Base-by-base conservation (phyloP, 768 basidiomycete species). In the Mycena galopus region DNA sequence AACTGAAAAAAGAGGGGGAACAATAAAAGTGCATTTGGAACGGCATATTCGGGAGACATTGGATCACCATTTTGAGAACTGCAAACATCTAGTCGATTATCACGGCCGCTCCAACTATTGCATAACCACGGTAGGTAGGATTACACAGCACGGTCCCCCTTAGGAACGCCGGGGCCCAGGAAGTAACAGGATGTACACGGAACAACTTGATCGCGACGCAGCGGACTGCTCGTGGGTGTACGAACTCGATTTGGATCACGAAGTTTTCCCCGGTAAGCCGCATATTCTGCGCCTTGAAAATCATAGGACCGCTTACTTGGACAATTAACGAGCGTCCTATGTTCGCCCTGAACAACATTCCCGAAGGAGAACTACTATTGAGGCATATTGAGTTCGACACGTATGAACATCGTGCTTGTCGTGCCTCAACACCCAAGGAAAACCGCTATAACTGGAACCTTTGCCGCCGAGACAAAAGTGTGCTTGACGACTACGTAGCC, bases 221-320 rank as follows among this genome's bases (percentile, higher is more conserved):
- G n/a, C n/a, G n/a, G n/a, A n/a, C n/a, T n/a, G n/a, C n/a, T n/a
- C n/a, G 51, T 82, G 78, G 77, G 63, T 76, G 19, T 82, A 81
- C 62, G 73, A 73, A 53, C 77, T 82, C 55, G 78, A 81, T 51
- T 58, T 80, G 30, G 80, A 82, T 73, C 69, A 79, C 33, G 69
- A 75, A 25, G 76, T 78, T 6, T 82, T 81, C 47, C 67, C 73
- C 39, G 56, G 66, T 76, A 33, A 47, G 80, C 57, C n/a, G n/a
- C n/a, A n/a, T n/a, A n/a, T n/a, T 3, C n/a, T 5, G 10, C 6
- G 23, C 4, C 27, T 7, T 17, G 23, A 50, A n/a, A 12, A 25
- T 9, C 12, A 21, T 33, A n/a, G n/a, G n/a, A n/a, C n/a, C 29
- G 2, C 50, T 65, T 12, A 62, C 21, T 30, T 23, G 23, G 35